Conservation (phyloP, 768 basidiomycete genomes). For the Neoboletus magnificus region DNA sequence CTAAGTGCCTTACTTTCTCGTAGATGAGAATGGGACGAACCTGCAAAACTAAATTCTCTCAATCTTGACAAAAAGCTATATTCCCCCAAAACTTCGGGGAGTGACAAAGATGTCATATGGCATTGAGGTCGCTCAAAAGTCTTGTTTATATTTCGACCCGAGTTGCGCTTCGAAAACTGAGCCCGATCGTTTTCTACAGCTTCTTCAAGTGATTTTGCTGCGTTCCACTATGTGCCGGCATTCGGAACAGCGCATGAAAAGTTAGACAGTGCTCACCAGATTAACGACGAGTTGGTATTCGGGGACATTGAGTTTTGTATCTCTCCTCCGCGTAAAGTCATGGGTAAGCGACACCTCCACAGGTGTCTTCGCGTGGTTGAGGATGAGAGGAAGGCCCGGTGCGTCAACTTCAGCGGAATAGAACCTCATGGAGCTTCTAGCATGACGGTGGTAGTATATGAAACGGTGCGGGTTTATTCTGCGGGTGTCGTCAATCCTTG, state of each 20-base stretch:
- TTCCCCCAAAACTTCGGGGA: background rate
- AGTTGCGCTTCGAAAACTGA: background rate
- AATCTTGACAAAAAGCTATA: slow-evolving; percentile 6
- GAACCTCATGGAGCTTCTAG: slow-evolving; percentile 57
- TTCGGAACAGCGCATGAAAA: background rate
- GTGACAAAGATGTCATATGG: background rate
- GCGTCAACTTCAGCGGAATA: slow-evolving; percentile 47
- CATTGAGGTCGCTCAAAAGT: slow-evolving; percentile 1
- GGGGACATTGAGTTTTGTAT: slow-evolving; percentile 4
- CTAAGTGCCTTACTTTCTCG: background rate
- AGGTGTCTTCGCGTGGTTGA: slow-evolving; percentile 16
- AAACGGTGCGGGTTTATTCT: slow-evolving; percentile 27
- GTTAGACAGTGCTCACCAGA: slow-evolving; percentile 33
- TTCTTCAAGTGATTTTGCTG: slow-evolving; percentile 37
- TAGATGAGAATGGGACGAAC: slow-evolving; percentile 11
- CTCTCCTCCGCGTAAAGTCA: slow-evolving; percentile 35
- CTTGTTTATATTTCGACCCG: background rate
- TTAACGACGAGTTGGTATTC: slow-evolving; percentile 35
- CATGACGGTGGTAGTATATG: slow-evolving; percentile 54
- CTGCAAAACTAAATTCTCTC: slow-evolving; percentile 24
- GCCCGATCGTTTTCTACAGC: slow-evolving; percentile 13
- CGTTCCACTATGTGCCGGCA: slow-evolving; percentile 40
- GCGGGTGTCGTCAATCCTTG: slow-evolving; percentile 7
- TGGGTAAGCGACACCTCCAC: slow-evolving; percentile 33
- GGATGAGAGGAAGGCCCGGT: slow-evolving; percentile 20